Base-by-base conservation (phyloP, 2,329 filamentous ascomycete species). In the Arthrobotrys pseudoclavata region DNA sequence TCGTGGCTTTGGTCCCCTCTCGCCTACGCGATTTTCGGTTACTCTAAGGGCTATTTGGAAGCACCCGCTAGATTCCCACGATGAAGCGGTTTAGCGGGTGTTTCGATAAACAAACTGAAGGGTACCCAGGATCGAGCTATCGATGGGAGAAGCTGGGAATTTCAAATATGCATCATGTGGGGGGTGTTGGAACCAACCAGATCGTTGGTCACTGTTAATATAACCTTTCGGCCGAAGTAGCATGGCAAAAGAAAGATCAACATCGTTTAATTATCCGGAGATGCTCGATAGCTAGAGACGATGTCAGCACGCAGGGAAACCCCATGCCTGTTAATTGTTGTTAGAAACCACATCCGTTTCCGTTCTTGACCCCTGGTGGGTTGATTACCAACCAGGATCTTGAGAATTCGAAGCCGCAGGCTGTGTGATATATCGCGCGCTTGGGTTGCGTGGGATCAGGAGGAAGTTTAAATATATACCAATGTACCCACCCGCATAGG, bases 21-120 rank as follows among this genome's bases (percentile, higher is more conserved):
- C 62, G 62, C n/a, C 31, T 52, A 18, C 40, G 13, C 60, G 48
- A 64, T 64, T 45, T 61, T 62, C 61, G 69, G 61, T 53, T 67
- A 67, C 47, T 37, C 29, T 10, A 7, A 57, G 22, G 37, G n/a
- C 4, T 67, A 74, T 74, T 74, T 74, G 69, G 69, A 74, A 74
- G 69, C 52, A 66, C 24, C 40, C 22, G 37, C 37, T 15, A 13
- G 48, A 12, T 15, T 10, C 52, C 42, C 26, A 61, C 5, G 4
- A 6, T 29, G 50, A 29, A 53, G 50, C 7, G 13, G 48, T 45
- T 48, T 24, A 29, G 48, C 31, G 34, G 42, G 5, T 31, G 22
- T 34, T 29, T 50, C 13, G 22, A 68, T 60, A 40, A 47, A 60
- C 20, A 60, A n/a, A 31, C n/a, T 37, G 29, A 42, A 63, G 47